phyloP scores from a whole-genome alignment of 768 basidiomycete species.

The Boletus barrowsii region DNA sequence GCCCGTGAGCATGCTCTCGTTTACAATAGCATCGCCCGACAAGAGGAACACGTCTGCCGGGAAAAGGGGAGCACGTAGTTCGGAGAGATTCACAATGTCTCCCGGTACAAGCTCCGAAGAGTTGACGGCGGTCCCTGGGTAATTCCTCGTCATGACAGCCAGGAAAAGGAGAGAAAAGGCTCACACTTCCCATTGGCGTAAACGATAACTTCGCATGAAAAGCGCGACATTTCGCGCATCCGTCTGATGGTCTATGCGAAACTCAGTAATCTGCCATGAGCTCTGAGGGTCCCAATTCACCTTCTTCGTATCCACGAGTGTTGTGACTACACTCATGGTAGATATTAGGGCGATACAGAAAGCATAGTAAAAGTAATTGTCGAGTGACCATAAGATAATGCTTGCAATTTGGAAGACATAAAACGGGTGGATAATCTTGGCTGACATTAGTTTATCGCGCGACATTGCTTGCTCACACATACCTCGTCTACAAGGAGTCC shows the following conservation, averaged over 20 bases:
- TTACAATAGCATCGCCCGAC: constrained; percentile 95
- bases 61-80: constrained; percentile 65
- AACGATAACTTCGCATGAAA: constrained; percentile 73
- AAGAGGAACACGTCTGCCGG: constrained; percentile 92
- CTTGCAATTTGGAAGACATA: constrained; percentile 98
- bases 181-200: constrained; percentile 70
- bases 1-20: constrained; percentile 99
- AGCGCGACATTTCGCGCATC: constrained; percentile 96
- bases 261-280: constrained; percentile 1
- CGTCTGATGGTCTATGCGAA: constrained; percentile 72
- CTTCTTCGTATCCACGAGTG: constrained; percentile 89
- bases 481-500: constrained; percentile 89
- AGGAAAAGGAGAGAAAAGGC: constrained; percentile 24
- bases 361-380: constrained; percentile 96
- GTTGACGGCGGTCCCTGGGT: constrained; percentile 63
- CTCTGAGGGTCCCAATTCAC: constrained; percentile 37
- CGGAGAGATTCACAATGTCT: constrained; percentile 87
- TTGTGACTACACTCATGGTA: constrained; percentile 75
- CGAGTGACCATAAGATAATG: constrained; percentile 89
- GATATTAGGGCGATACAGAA: constrained; percentile 96
- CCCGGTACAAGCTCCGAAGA: constrained; percentile 86
- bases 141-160: neutral
- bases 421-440: constrained; percentile 90
- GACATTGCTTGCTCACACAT: constrained; percentile 14
- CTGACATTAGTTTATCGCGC: constrained; percentile 1